Evolutionary conservation across 306 rosid species (phyloP).

Genomic region (Alnus glutinosa): DNA sequence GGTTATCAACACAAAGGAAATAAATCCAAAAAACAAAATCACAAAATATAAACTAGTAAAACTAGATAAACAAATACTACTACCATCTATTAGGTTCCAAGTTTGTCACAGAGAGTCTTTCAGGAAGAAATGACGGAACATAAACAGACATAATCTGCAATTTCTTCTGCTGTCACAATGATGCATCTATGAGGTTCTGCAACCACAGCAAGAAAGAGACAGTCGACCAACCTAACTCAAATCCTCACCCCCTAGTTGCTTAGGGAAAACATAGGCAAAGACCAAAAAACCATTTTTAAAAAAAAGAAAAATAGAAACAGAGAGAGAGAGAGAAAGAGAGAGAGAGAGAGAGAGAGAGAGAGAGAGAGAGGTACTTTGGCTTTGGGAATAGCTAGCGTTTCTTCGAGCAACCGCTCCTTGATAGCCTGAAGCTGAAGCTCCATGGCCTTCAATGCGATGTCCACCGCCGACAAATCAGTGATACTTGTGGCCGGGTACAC

Average conservation of each 20-base stretch:
- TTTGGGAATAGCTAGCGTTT: conserved; percentile 81
- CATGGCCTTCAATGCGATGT: conserved; percentile 63
- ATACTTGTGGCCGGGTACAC: conserved; percentile 83
- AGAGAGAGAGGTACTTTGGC: conserved; percentile 50
- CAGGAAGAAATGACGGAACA: conserved; percentile 51
- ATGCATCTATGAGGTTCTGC: conserved; percentile 72
- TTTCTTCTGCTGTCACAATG: conserved; percentile 74
- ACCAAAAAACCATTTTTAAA: no score
- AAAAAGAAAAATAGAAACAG: not conserved
- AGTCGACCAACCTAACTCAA: not conserved
- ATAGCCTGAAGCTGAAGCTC: conserved; percentile 88
- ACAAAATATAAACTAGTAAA: not conserved
- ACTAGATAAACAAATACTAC: not conserved
- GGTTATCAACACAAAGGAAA: conserved; percentile 9
- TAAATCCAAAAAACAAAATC: conserved; percentile 4
- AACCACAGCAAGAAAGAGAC: conserved; percentile 17
- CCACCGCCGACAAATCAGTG: conserved; percentile 74
- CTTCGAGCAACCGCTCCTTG: conserved; percentile 78
- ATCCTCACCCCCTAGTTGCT: not conserved
- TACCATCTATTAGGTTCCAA: conserved; percentile 60
- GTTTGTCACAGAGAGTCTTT: conserved; percentile 41
- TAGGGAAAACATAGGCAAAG: not conserved
- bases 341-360: not conserved
- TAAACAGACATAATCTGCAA: conserved; percentile 68
- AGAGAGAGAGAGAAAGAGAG: not conserved